These are phyloP conservation scores for Gastroboletus turbinatus DNA, from an alignment of 1,284 basidiomycete genomes.

Conservation along the genomic window DNA sequence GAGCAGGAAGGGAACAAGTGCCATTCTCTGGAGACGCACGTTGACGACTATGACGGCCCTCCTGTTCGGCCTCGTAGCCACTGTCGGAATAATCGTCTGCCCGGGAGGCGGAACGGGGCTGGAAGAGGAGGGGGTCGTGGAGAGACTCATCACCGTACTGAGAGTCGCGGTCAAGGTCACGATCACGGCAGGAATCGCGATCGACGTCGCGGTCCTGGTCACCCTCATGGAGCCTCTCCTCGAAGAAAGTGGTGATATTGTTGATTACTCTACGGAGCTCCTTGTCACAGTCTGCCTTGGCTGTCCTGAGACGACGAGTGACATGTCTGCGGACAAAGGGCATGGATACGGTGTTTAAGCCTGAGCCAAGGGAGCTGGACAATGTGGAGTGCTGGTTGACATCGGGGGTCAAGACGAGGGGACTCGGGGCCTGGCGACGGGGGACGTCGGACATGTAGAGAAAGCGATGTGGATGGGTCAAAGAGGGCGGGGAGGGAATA, in stretches of 20 bases:
- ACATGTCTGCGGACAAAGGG: slow-evolving; percentile 93
- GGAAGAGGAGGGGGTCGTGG: slow-evolving; percentile 59
- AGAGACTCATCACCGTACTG: slow-evolving; percentile 56
- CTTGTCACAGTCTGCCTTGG: slow-evolving; percentile 95
- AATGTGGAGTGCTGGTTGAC: slow-evolving; percentile 46
- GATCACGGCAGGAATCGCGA: slow-evolving; percentile 55
- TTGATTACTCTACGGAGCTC: slow-evolving; percentile 90
- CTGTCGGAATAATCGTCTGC: slow-evolving; percentile 74
- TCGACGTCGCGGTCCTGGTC: slow-evolving; percentile 65
- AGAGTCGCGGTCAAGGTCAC: slow-evolving; percentile 47
- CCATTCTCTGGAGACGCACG: slow-evolving; percentile 62
- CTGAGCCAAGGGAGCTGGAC: slow-evolving; percentile 47
- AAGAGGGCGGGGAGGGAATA: slow-evolving; percentile 3
- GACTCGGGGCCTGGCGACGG: slow-evolving; percentile 71
- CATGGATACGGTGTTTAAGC: slow-evolving; percentile 78
- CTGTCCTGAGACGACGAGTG: slow-evolving; percentile 87
- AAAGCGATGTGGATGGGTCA: slow-evolving; percentile 7
- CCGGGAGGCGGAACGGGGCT: slow-evolving; percentile 53
- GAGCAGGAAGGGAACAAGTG: slow-evolving; percentile 38
- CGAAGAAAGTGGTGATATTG: slow-evolving; percentile 92
- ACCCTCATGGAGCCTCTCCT: slow-evolving; percentile 78
- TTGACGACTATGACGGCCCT: slow-evolving; percentile 70
- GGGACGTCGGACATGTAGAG: slow-evolving; percentile 29
- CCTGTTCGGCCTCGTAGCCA: slow-evolving; percentile 74
- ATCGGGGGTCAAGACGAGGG: slow-evolving; percentile 73